phyloP scores from a whole-genome alignment of 352 stramenopile species.

The Phytophthora podocarpi region DNA sequence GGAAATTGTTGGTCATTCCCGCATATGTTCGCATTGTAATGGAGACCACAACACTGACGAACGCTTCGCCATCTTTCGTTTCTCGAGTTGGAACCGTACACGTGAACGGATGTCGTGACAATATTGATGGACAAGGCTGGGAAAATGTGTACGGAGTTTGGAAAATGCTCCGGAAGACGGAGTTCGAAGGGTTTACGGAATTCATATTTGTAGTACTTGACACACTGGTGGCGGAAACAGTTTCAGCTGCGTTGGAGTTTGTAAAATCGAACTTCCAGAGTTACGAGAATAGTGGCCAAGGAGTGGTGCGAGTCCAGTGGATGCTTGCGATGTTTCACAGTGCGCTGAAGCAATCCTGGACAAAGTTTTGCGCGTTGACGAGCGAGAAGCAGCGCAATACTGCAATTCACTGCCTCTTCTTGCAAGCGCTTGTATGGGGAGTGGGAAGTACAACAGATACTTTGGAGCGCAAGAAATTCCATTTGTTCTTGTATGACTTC shows the following conservation, averaged over 20 bases:
- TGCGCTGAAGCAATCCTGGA: constrained; percentile 52
- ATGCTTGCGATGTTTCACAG: constrained; percentile 62
- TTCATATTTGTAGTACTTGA: constrained; percentile 54
- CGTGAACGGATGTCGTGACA: constrained; percentile 8
- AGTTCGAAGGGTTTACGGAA: constrained; percentile 35
- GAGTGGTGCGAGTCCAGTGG: constrained; percentile 23
- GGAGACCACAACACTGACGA: constrained; percentile 53
- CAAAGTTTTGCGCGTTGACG: constrained; percentile 57
- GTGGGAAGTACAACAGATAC: constrained; percentile 54
- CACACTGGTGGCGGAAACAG: constrained; percentile 43
- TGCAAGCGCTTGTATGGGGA: constrained; percentile 78
- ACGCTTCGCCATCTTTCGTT: constrained; percentile 61
- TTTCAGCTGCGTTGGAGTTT: constrained; percentile 53
- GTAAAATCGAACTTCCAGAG: constrained; percentile 44
- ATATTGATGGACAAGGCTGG: constrained; percentile 24
- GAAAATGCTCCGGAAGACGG: constrained; percentile 38
- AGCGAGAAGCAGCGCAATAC: constrained; percentile 69
- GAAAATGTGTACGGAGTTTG: constrained; percentile 46
- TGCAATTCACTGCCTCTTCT: constrained; percentile 64
- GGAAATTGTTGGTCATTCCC: constrained; percentile 47
- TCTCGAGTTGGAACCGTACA: constrained; percentile 51
- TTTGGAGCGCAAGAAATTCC: constrained; percentile 62
- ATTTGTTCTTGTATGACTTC: constrained; percentile 63
- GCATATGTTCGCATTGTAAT: constrained; percentile 50
- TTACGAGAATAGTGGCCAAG: background rate